Base-by-base conservation (phyloP, 768 basidiomycete genomes). In the Neoboletus subvelutipes region DNA sequence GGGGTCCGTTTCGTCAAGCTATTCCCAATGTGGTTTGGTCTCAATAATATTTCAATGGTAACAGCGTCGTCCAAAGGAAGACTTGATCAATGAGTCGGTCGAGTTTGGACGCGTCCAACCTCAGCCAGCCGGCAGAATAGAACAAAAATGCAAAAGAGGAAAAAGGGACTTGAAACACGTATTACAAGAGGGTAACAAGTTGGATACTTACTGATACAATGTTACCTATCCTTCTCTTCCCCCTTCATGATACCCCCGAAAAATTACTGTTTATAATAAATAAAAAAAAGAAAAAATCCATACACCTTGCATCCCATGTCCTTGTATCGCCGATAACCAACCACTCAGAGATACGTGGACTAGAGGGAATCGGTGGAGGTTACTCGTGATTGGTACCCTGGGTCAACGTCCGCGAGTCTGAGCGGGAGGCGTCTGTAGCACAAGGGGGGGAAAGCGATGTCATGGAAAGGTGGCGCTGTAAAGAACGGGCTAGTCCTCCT, bases 381-480 rank as follows among this genome's bases (percentile, higher is more conserved):
- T 55, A 60, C 15, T 71, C 64, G 40, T 22, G 52, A 52, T 34
- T 45, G n/a, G 64, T 46, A 47, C 55, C 33, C 18, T 61, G 63
- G 2, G 67, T 46, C 53, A 69, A 58, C 22, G 56, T 58, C 57
- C 63, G 64, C 51, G 69, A 62, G 40, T 71, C 69, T 17, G 65
- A 59, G n/a, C 34, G 50, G 5, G 58, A 24, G 18, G 39, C 53
- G 47, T 60, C 63, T 5, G 57, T 10, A 9, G 58, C 26, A 10
- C 37, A 57, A 2, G 57, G 29, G 15, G 69, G 50, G 18, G 67
- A n/a, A 15, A 65, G 22, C 10, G 68, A 61, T 3, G 63, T 18
- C 69, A 71, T 63, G 10, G 69, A 69, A 18, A 62, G 63, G 48
- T 70, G 67, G 11, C 69, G 67, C 24, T 69, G 65, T 39, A 70